Conservation (phyloP, 495 filamentous ascomycete species). For the Aspergillus biplanus region DNA sequence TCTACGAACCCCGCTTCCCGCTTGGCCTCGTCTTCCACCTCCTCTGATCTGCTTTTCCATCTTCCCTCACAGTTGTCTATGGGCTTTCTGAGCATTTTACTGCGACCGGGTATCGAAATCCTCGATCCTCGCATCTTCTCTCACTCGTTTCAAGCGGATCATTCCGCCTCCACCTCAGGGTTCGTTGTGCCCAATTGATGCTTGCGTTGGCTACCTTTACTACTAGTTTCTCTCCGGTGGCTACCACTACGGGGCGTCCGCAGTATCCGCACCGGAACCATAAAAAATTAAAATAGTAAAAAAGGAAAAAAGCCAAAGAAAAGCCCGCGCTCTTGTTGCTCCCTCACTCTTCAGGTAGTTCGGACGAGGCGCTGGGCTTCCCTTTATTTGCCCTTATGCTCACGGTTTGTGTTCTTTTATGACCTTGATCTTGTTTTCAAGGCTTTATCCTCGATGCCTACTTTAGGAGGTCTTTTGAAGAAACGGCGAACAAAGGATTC, state of each 20-base stretch:
- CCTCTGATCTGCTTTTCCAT: background rate
- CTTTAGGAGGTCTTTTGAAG: slow-evolving; percentile 79
- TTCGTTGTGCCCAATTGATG: slow-evolving; percentile 19
- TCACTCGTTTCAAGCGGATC: background rate
- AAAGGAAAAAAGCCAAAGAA: slow-evolving; percentile 4
- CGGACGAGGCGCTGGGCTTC: slow-evolving; percentile 11
- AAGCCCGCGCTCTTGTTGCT: slow-evolving; percentile 9
- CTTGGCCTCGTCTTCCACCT: slow-evolving; percentile 5
- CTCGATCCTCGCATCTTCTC: background rate
- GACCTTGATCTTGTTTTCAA: slow-evolving; percentile 11
- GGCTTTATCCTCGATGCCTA: slow-evolving; percentile 46
- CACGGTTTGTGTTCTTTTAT: slow-evolving; percentile 16
- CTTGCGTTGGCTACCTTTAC: slow-evolving; percentile 16
- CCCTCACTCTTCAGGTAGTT: slow-evolving; percentile 7
- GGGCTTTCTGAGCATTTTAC: too few relatives aligned
- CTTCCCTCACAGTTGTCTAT: too few relatives aligned
- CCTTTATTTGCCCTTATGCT: slow-evolving; percentile 12
- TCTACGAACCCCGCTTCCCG: slow-evolving; percentile 4
- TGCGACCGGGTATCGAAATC: too few relatives aligned
- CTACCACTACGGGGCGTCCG: slow-evolving; percentile 20
- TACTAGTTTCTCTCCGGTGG: slow-evolving; percentile 5
- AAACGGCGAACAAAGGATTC: slow-evolving; percentile 95
- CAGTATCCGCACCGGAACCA: slow-evolving; percentile 27
- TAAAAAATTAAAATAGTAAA: slow-evolving; percentile 15
- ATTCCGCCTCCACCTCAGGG: background rate